Conservation (phyloP, 148 eudicot genomes). For the Camellia sinensis region DNA sequence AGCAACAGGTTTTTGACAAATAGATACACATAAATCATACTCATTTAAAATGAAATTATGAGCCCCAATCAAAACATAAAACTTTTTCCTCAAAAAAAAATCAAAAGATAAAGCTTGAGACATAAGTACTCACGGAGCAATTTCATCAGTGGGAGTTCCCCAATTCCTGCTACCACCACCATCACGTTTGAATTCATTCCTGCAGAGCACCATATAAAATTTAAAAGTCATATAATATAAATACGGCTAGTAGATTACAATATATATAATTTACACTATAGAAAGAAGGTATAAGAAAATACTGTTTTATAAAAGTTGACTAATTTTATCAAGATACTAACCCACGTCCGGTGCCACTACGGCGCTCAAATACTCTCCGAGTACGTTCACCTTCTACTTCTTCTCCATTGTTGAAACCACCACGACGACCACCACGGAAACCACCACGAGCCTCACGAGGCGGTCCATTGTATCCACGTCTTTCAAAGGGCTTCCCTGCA, state of each 20-base stretch:
- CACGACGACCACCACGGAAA: constrained; percentile 72
- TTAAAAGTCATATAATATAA: neutral
- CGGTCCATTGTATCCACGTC: constrained; percentile 42
- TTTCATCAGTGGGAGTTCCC: constrained; percentile 76
- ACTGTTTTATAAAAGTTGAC: neutral
- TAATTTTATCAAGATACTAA: constrained; percentile 22
- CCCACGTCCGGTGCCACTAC: constrained; percentile 87
- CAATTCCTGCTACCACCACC: constrained; percentile 92
- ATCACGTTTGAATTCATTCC: constrained; percentile 68
- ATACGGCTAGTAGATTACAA: neutral
- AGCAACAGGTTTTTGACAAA: neutral
- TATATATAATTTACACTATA: neutral
- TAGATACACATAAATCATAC: neutral
- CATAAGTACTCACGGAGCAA: constrained; percentile 48
- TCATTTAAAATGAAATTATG: neutral
- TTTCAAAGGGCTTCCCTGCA: constrained; percentile 40
- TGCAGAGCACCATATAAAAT: constrained; percentile 19
- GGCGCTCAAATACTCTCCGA: constrained; percentile 75
- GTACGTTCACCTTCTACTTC: constrained; percentile 62
- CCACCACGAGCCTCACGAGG: constrained; percentile 36
- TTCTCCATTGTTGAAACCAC: constrained; percentile 66
- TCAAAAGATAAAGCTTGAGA: neutral
- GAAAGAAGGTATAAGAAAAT: neutral
- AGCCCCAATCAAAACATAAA: neutral
- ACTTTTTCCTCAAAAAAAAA: too few relatives aligned